phyloP scores from a whole-genome alignment of 2,329 filamentous ascomycete genomes.

The Exophiala sp. region DNA sequence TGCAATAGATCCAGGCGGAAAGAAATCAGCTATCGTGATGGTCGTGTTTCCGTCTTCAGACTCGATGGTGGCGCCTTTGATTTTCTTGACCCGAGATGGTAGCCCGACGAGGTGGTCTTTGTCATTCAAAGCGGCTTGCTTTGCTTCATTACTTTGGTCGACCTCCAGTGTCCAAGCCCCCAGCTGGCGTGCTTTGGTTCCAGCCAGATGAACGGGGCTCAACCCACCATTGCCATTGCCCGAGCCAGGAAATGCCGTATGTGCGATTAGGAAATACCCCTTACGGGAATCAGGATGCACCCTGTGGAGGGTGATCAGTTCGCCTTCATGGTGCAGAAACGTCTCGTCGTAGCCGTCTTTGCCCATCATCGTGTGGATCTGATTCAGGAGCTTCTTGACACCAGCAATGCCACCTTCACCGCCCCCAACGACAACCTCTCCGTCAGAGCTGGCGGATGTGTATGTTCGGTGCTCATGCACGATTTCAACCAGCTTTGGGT shows the following conservation, averaged over 20 bases:
- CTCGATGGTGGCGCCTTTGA: slow-evolving; percentile 69
- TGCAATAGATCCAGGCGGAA: slow-evolving; percentile 89
- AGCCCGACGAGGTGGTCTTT: slow-evolving; percentile 69
- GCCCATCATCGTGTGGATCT: slow-evolving; percentile 93
- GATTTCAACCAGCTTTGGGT: slow-evolving; percentile 85
- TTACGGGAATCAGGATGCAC: slow-evolving; percentile 88
- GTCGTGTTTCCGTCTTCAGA: slow-evolving; percentile 66
- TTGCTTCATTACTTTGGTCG: slow-evolving; percentile 66
- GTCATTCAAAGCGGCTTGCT: slow-evolving; percentile 60
- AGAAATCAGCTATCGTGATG: slow-evolving; percentile 73
- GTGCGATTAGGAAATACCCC: slow-evolving; percentile 91
- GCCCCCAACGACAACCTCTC: slow-evolving; percentile 57
- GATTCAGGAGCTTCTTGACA: slow-evolving; percentile 87
- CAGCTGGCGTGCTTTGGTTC: slow-evolving; percentile 77
- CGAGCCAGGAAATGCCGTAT: slow-evolving; percentile 90
- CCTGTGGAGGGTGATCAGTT: slow-evolving; percentile 93
- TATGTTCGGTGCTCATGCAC: slow-evolving; percentile 85
- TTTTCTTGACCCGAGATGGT: slow-evolving; percentile 70
- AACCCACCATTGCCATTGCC: slow-evolving; percentile 77
- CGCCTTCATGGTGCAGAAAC: slow-evolving; percentile 90
- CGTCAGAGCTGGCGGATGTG: slow-evolving; percentile 65
- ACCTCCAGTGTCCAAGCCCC: slow-evolving; percentile 92
- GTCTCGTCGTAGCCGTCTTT: slow-evolving; percentile 91
- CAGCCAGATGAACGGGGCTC: slow-evolving; percentile 69
- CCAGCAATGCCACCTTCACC: slow-evolving; percentile 80